Conservation (phyloP, 495 filamentous ascomycete species). For the Penicillium longicatenatum region DNA sequence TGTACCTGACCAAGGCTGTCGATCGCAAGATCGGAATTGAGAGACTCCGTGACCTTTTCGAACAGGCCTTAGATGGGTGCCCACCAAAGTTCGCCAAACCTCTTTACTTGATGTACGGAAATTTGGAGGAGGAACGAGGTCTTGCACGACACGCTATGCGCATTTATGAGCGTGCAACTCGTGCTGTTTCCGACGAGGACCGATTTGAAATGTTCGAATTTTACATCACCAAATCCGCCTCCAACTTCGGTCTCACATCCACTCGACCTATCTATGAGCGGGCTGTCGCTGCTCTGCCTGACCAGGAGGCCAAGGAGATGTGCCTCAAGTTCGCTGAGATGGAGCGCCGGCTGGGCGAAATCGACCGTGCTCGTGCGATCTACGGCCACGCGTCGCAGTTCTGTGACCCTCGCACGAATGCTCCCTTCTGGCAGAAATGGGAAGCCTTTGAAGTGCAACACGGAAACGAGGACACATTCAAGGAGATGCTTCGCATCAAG, state of each 20-base stretch:
- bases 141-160: slow-evolving; percentile 98
- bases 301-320: slow-evolving; percentile 95
- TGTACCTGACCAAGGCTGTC: slow-evolving; percentile 96
- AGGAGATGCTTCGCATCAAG: slow-evolving; percentile 98
- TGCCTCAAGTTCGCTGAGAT: slow-evolving; percentile 99
- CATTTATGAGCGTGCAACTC: slow-evolving; percentile 96
- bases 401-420: slow-evolving; percentile 89
- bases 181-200: slow-evolving; percentile 94
- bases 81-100: slow-evolving; percentile 96
- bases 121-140: slow-evolving; percentile 93
- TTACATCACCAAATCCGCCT: slow-evolving; percentile 98
- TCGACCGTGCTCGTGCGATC: slow-evolving; percentile 92
- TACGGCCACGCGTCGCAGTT: slow-evolving; percentile 97
- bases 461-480: slow-evolving; percentile 99
- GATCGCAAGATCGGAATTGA: slow-evolving; percentile 95
- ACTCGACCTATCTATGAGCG: slow-evolving; percentile 97
- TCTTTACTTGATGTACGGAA: slow-evolving; percentile 97
- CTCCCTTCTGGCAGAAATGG: slow-evolving; percentile 94
- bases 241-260: slow-evolving; percentile 95
- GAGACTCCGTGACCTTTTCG: slow-evolving; percentile 90
- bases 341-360: slow-evolving; percentile 94
- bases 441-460: slow-evolving; percentile 95
- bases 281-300: slow-evolving; percentile 87
- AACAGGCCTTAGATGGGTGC: slow-evolving; percentile 93
- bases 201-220: slow-evolving; percentile 98